Evolutionary conservation across 805 yeast genomes (phyloP), one percentile per base, ranked within the genome.

Genomic region (Metschnikowia similis): DNA sequence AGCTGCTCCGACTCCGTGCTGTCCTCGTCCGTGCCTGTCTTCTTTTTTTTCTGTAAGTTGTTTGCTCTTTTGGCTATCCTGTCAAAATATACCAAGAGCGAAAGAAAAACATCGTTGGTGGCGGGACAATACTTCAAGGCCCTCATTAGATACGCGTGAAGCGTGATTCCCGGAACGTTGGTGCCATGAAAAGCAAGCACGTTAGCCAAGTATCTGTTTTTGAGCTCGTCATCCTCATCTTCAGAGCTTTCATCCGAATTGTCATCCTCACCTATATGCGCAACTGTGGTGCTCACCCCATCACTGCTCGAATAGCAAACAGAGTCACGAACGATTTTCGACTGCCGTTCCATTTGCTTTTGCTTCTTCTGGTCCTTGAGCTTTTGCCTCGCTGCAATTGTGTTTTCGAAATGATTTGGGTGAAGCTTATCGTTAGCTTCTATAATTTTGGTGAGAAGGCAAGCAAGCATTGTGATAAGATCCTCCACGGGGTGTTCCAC

Each of bases 81-180:
- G 69, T 94, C 99, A 70, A 94, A 90, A 66, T 94, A 94, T 30
- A 94, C 97, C 59, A 94, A 75, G 34, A 94, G 70, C 35, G 96
- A 85, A 43, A 94, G 71, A 66, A 91, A 94, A 32, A 94, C 98
- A 65, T 94, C 98, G 67, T 92, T 92, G 2, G 99, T 91, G n/a
- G 94, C 94, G 0, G 99, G 98, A 66, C 99, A 94, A 70, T 94
- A 94, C 68, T 92, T 92, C 65, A 92, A 80, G 29, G 94, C 92
- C 63, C 99, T 82, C 39, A 89, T 80, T 52, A 94, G 76, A 65
- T 94, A 94, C 17, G 96, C 94, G 60, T 89, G 90, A 43, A 94
- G 77, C 10, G 91, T 82, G 48, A 94, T 94, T n/a, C 95, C 96
- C 1, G 99, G 99, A 8, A 94, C 85, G 63, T 92, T 95, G 51